Evolutionary conservation across 2,329 filamentous ascomycete genomes (phyloP).

Genomic region (Colletotrichum gloeosporioides): DNA sequence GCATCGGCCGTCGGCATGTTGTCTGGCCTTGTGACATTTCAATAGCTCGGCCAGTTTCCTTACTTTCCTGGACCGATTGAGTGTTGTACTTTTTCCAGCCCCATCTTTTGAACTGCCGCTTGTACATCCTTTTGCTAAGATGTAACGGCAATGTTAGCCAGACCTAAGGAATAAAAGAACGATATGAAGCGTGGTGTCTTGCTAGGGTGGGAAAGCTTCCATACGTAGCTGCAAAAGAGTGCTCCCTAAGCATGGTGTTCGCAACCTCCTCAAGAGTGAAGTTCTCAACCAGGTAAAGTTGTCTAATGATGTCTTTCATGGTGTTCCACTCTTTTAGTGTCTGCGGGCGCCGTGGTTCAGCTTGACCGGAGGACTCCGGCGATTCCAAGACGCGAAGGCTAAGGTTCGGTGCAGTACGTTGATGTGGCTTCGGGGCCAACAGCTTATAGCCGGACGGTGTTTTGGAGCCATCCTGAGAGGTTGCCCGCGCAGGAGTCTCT

Average conservation of each 20-base stretch:
- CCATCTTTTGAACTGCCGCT: background rate
- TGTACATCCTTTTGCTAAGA: background rate
- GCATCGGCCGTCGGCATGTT: background rate
- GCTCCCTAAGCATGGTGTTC: accelerated
- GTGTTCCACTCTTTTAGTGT: background rate
- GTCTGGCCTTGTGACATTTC: background rate
- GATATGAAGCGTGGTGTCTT: accelerated
- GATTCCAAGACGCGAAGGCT: background rate
- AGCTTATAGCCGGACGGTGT: background rate
- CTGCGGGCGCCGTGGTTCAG: background rate
- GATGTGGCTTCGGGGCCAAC: background rate
- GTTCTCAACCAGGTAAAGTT: background rate
- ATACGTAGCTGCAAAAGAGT: background rate
- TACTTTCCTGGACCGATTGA: background rate
- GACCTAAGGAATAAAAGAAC: too few species aligned
- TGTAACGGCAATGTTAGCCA: too few species aligned
- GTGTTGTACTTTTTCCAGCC: background rate
- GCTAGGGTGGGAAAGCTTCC: too few species aligned
- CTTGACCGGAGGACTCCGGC: accelerated
- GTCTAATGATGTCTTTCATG: accelerated
- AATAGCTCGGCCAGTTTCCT: accelerated
- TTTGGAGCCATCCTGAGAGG: background rate
- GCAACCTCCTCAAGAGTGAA: background rate
- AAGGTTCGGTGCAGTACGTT: accelerated
- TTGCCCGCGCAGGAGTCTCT: accelerated